Percentiles rank a stretch among this genome's conserved stretches.
Conservation (phyloP, 805 yeast genomes). For the Kurtzmaniella cleridarum region DNA sequence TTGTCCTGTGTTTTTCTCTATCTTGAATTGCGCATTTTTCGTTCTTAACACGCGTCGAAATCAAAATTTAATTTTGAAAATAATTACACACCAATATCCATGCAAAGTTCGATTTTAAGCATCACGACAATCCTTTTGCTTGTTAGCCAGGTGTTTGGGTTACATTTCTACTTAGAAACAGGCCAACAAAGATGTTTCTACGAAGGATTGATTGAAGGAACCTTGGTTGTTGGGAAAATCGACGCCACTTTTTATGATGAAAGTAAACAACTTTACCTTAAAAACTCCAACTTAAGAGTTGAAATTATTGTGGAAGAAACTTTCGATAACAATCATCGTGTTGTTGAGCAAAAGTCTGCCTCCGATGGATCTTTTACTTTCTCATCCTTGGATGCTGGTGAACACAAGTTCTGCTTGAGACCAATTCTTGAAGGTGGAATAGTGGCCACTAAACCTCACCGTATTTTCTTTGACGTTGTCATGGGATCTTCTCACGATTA, state of each 20-base stretch:
- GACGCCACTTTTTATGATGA: slow-evolving; percentile 61
- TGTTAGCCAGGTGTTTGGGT: slow-evolving; percentile 24
- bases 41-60: slow-evolving; percentile 1
- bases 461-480: slow-evolving; percentile 70
- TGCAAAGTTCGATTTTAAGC: too few species aligned
- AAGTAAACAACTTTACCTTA: slow-evolving; percentile 41
- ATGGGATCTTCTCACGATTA: slow-evolving; percentile 57
- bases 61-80: not conserved
- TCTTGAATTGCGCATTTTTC: too few species aligned
- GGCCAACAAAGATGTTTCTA: slow-evolving; percentile 78
- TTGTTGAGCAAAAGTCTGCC: slow-evolving; percentile 58
- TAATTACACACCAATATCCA: too few species aligned
- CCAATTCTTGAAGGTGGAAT: slow-evolving; percentile 61
- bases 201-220: slow-evolving; percentile 71
- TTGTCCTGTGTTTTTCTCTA: too few species aligned
- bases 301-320: slow-evolving; percentile 67
- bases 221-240: slow-evolving; percentile 74
- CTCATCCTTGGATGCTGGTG: slow-evolving; percentile 79
- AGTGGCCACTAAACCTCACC: slow-evolving; percentile 52
- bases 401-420: slow-evolving; percentile 72
- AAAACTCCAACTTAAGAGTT: slow-evolving; percentile 52
- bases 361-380: slow-evolving; percentile 69
- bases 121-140: slow-evolving; percentile 6
- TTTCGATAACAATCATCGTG: slow-evolving; percentile 79
- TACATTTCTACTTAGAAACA: slow-evolving; percentile 77